Conservation (phyloP, 1,284 basidiomycete genomes). For the Heliocybe sulcata region DNA sequence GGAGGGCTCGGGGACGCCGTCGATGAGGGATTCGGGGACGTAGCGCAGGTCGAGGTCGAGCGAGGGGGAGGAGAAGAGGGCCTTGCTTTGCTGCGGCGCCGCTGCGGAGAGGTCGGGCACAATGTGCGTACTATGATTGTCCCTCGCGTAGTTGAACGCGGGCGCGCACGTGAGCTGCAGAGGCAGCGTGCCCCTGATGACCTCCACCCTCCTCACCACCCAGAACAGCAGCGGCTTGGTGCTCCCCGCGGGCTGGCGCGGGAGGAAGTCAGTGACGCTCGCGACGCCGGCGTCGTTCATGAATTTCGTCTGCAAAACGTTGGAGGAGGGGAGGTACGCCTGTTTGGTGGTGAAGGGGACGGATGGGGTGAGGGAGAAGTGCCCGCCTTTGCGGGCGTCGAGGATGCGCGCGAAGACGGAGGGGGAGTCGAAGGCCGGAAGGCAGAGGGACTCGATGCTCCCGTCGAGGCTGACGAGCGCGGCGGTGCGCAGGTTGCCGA, state of each 20-base stretch:
- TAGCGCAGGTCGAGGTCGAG: constrained; percentile 75
- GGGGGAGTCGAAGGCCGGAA: constrained; percentile 91
- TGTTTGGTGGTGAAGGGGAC: constrained; percentile 71
- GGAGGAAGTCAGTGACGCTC: constrained; percentile 76
- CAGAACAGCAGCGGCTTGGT: constrained; percentile 72
- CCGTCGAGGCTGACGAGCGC: constrained; percentile 71
- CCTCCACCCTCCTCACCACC: constrained; percentile 84
- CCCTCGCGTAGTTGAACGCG: constrained; percentile 87
- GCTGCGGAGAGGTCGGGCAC: constrained; percentile 40
- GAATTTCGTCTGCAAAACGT: constrained; percentile 48
- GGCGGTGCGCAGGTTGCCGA: constrained; percentile 68
- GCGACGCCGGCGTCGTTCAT: constrained; percentile 78
- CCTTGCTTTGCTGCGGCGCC: constrained; percentile 35
- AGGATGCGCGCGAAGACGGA: constrained; percentile 84
- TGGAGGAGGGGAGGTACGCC: constrained; percentile 82
- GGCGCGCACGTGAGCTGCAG: constrained; percentile 84
- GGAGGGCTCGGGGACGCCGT: constrained; percentile 39
- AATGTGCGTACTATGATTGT: constrained; percentile 59
- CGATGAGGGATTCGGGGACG: constrained; percentile 48
- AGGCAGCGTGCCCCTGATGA: constrained; percentile 72
- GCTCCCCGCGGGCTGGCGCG: constrained; percentile 45
- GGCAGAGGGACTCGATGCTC: constrained; percentile 84
- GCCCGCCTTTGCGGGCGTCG: constrained; percentile 88
- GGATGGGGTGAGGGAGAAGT: constrained; percentile 79
- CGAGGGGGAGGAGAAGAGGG: constrained; percentile 50